Evolutionary conservation across 176 grass and related monocot species (phyloP), one percentile per base, ranked within the genome.

Genomic region (Thalia dealbata): DNA sequence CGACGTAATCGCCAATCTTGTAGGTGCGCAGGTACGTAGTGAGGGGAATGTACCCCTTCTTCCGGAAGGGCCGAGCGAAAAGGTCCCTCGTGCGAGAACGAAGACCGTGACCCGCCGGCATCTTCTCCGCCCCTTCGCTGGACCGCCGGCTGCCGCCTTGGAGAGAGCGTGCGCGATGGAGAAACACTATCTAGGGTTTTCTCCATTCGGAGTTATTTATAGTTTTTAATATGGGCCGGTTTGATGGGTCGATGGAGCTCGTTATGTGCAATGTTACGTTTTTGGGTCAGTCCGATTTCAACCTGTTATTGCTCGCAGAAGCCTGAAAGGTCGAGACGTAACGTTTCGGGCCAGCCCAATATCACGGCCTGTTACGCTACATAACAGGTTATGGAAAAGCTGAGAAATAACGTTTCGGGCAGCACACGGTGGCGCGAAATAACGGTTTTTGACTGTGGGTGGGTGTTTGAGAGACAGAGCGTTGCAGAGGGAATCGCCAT

Each of bases 41-140:
- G 18, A 68, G 35, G 21, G 65, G 30, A 19, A 68, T 68, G 65
- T 68, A 68, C 6, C 65, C 65, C 65, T 68, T 68, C 65, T 68
- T 68, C 35, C 65, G 35, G 65, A 68, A 68, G 3, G 65, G 65
- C 15, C 65, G 65, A 19, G 65, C 18, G 38, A 68, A 68, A 30
- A 68, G 65, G 19, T 68, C 65, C 38, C 65, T 68, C 3, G 65
- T 68, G 32, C 65, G 65, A 22, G 65, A 68, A 22, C 65, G 65
- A 68, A 68, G 38, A 11, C 65, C 65, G 38, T 68, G 65, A 42
- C 65, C 65, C 19, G 65, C 65, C 65, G 65, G 65, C 65, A 68
- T 68, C 65, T 19, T 68, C 38, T 22, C 14, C 65, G 19, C 35
- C 32, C 35, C 0, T 44, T 10, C 3, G 3, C 3, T 22, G 13